A percentile compares a stretch with the other conserved stretches of the same genome.
Conservation (phyloP, 1,284 basidiomycete species). For the Ustilago cynodontis region DNA sequence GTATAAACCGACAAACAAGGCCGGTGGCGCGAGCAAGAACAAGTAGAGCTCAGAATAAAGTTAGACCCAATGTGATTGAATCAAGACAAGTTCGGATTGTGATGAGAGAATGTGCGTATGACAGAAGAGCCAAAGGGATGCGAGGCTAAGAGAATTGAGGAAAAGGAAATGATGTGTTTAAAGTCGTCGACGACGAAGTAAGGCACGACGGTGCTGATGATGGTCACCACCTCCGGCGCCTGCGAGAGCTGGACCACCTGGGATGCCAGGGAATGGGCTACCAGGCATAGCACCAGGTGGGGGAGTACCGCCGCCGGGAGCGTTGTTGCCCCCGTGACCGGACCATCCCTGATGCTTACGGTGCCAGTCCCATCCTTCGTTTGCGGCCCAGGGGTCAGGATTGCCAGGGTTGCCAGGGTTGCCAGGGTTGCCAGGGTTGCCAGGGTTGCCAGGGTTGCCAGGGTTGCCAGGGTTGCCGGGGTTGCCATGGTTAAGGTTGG, state of each 20-base stretch:
- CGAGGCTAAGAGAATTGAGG: neutral
- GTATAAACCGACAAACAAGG: slow-evolving; percentile 6
- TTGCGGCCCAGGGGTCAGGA: no score
- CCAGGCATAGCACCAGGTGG: neutral
- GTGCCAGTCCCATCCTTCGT: no score
- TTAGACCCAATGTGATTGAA: no score
- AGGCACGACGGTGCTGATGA: slow-evolving; percentile 20
- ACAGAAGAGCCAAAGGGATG: no score
- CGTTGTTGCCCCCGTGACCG: no score
- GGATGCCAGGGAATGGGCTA: neutral
- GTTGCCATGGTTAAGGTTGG: neutral
- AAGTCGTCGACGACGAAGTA: slow-evolving; percentile 19
- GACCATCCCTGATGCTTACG: no score
- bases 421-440: neutral
- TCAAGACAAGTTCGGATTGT: no score
- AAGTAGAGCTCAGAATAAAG: neutral
- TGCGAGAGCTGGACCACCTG: no score
- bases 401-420: neutral
- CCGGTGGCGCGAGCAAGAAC: neutral
- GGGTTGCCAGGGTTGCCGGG: neutral
- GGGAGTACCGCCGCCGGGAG: no score
- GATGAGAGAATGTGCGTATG: no score
- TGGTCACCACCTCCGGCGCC: neutral
- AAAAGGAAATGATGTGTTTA: neutral
- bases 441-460: slow-evolving; percentile 1